Evolutionary conservation across 306 rosid genomes (phyloP).

Genomic region (Oxytropis ochrocephala): DNA sequence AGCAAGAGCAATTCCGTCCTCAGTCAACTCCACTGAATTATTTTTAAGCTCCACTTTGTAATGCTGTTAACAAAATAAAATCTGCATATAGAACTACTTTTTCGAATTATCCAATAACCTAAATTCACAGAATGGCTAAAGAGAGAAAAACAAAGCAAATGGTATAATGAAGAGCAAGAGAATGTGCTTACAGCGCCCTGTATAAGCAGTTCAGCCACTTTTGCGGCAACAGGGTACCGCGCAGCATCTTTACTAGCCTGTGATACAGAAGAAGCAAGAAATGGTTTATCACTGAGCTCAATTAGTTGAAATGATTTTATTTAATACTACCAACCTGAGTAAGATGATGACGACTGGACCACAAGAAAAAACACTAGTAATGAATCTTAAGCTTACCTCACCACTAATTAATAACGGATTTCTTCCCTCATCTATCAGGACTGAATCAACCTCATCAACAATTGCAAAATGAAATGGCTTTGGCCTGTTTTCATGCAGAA

Average conservation of each 20-base stretch:
- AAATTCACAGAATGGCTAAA: constrained; percentile 8
- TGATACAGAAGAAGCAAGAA: constrained; percentile 27
- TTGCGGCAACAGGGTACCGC: constrained; percentile 94
- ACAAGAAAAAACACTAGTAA: constrained; percentile 2
- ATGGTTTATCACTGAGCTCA: neutral
- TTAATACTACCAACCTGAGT: constrained; percentile 12
- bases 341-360: neutral
- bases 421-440: constrained; percentile 94
- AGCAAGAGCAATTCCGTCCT: constrained; percentile 93
- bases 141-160: constrained; percentile 12
- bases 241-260: constrained; percentile 95
- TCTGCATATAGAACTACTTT: neutral
- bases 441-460: constrained; percentile 97
- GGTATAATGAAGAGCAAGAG: constrained; percentile 15
- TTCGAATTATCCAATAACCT: constrained; percentile 9
- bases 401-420: constrained; percentile 96
- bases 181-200: constrained; percentile 60
- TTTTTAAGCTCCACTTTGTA: constrained; percentile 87
- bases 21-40: constrained; percentile 87
- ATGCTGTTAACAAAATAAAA: constrained; percentile 56
- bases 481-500: constrained; percentile 60
- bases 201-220: constrained; percentile 85
- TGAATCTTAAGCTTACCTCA: constrained; percentile 46
- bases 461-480: constrained; percentile 95
- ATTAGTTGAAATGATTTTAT: constrained; percentile 7